phyloP scores from a whole-genome alignment of 108 stramenopile genomes.

The Cyclotella kingstonii region DNA sequence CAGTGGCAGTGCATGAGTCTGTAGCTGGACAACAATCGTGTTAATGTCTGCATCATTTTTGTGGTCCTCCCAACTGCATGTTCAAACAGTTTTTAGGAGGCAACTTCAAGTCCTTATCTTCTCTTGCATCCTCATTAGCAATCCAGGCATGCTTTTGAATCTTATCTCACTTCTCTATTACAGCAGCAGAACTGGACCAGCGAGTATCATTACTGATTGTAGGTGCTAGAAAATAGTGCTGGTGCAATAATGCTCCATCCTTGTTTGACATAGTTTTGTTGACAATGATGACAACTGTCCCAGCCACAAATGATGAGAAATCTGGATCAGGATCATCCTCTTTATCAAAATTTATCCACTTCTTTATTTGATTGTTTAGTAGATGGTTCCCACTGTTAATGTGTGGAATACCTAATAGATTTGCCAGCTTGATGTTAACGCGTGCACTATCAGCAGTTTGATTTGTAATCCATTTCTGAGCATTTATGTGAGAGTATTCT shows the following conservation, averaged over 20 bases:
- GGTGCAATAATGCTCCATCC: background rate
- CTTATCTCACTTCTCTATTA: background rate
- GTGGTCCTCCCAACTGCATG: too few relatives aligned
- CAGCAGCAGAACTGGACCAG: background rate
- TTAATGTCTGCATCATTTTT: too few relatives aligned
- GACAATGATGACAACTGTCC: background rate
- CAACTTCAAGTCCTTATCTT: too few relatives aligned
- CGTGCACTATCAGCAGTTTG: constrained; percentile 14
- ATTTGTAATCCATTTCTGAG: constrained; percentile 7
- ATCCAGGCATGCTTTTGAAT: background rate
- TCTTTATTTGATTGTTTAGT: background rate
- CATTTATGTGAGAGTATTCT: background rate
- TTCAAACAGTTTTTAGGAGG: too few relatives aligned
- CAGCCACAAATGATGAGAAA: background rate
- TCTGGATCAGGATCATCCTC: background rate
- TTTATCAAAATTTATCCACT: background rate
- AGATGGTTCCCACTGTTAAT: constrained; percentile 2
- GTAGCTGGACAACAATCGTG: too few relatives aligned
- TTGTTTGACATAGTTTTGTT: background rate
- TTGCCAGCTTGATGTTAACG: constrained; percentile 6
- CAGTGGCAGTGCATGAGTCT: too few relatives aligned
- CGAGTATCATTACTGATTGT: background rate
- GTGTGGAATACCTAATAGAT: background rate
- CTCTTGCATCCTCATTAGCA: background rate
- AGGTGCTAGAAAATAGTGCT: background rate